These are phyloP conservation scores for Pseudopithomyces chartarum DNA, from an alignment of 2,329 filamentous ascomycete species.

Conservation along the genomic window DNA sequence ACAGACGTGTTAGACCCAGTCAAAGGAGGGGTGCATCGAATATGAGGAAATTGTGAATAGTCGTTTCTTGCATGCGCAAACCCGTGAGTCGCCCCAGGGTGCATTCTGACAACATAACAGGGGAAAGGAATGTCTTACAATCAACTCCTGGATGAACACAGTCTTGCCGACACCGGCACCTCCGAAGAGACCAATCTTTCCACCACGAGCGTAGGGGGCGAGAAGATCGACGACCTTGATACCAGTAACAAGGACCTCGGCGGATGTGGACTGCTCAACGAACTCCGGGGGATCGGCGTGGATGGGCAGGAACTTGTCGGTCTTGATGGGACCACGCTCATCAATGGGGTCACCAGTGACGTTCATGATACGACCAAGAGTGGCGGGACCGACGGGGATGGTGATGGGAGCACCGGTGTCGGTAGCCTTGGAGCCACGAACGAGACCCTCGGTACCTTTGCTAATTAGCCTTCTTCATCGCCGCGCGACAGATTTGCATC, in stretches of 20 bases:
- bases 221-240: conserved; percentile 99
- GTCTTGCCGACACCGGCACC: conserved; percentile 99
- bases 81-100: no score
- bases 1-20: conserved; percentile 29
- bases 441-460: conserved; percentile 97
- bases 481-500: not conserved
- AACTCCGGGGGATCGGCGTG: conserved; percentile 93
- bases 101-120: no score
- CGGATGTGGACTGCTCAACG: conserved; percentile 92
- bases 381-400: conserved; percentile 91
- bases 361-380: conserved; percentile 99
- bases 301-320: conserved; percentile 83
- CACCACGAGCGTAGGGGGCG: conserved; percentile 99
- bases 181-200: conserved; percentile 99
- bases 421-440: conserved; percentile 81
- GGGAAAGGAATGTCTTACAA: conserved; percentile 59
- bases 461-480: conserved; percentile 23
- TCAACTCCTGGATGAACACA: conserved; percentile 99
- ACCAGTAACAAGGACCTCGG: conserved; percentile 97
- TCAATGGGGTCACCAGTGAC: conserved; percentile 99
- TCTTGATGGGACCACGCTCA: conserved; percentile 98
- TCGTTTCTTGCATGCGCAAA: no score
- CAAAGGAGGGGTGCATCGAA: not conserved
- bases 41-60: no score
- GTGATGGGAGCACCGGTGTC: conserved; percentile 96